These are phyloP conservation scores for Ogataea methanolica DNA, from an alignment of 805 yeast genomes.

Conservation along the genomic window DNA sequence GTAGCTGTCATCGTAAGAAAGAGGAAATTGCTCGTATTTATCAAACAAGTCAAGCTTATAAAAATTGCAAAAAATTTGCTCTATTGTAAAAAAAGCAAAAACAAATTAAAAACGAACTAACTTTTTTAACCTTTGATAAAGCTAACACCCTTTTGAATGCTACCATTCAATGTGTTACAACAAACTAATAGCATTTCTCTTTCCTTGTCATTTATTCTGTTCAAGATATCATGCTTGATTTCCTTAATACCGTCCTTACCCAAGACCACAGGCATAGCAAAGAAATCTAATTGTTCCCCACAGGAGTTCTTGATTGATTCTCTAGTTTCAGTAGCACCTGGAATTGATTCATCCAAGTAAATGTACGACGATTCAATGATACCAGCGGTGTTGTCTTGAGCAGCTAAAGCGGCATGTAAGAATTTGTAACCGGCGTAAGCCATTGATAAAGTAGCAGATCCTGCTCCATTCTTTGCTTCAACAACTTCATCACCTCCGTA, in stretches of 20 bases:
- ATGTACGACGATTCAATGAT: constrained; percentile 67
- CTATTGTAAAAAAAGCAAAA: neutral
- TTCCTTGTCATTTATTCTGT: constrained; percentile 47
- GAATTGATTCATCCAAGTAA: constrained; percentile 41
- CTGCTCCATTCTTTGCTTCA: constrained; percentile 90
- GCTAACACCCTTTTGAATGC: constrained; percentile 53
- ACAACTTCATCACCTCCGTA: constrained; percentile 97
- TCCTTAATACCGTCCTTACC: constrained; percentile 50
- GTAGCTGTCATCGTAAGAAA: neutral
- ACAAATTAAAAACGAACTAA: neutral
- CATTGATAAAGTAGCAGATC: constrained; percentile 91
- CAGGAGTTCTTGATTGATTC: constrained; percentile 34
- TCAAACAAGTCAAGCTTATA: neutral
- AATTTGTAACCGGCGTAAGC: constrained; percentile 85
- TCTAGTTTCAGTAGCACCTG: constrained; percentile 49
- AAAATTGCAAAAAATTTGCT: neutral
- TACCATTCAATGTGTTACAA: constrained; percentile 46
- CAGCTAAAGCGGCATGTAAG: constrained; percentile 59
- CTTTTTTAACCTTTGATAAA: constrained; percentile 5
- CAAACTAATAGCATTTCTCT: constrained; percentile 50
- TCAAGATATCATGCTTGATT: constrained; percentile 50
- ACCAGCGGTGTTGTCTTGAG: constrained; percentile 59
- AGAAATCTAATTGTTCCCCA: constrained; percentile 34
- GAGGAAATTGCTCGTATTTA: neutral
- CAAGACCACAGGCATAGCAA: constrained; percentile 61